Evolutionary conservation across 2,329 filamentous ascomycete species (phyloP), one percentile per base, ranked within the genome.

Genomic region (Pseudogymnoascus sp.): DNA sequence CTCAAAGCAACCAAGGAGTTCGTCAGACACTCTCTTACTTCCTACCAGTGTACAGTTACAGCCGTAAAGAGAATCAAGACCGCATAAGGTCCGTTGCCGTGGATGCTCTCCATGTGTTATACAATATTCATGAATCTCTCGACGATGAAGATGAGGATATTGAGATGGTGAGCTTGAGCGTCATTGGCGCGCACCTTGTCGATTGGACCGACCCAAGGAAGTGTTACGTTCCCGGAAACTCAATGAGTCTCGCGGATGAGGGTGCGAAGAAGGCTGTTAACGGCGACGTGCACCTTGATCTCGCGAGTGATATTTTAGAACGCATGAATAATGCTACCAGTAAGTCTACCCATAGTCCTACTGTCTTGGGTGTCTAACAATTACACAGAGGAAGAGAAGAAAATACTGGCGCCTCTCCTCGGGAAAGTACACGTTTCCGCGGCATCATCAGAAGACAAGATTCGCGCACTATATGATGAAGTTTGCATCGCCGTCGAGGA

Each of bases 161-260:
- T 38, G 89, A 89, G 64, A 92, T 96, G 86, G 89, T 93, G 7
- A 86, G 88, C 69, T 83, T 96, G 67, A 83, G 85, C 46, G 84
- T 87, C 2, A 90, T 96, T 64, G 91, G 90, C 0, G 86, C 90
- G 2, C 93, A 92, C 71, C 78, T 97, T 6, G 85, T 93, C 0
- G 93, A 97, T 73, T 97, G 93, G 95, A 97, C 93, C 0, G 93
- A 97, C 74, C 92, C 93, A 38, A 82, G 93, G 60, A 93, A 96
- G 74, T 90, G 78, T 77, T 89, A 77, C 76, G 82, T 74, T 63
- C 81, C 78, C 67, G 69, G 78, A 53, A 73, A 73, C 28, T 68
- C 78, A 28, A 70, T 77, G 1, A 70, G 81, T 1, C 76, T 78
- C 64, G 77, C 72, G 23, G 77, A 75, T 61, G 84, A 89, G 59